Conservation (phyloP, 306 rosid species). For the Comarum palustre region DNA sequence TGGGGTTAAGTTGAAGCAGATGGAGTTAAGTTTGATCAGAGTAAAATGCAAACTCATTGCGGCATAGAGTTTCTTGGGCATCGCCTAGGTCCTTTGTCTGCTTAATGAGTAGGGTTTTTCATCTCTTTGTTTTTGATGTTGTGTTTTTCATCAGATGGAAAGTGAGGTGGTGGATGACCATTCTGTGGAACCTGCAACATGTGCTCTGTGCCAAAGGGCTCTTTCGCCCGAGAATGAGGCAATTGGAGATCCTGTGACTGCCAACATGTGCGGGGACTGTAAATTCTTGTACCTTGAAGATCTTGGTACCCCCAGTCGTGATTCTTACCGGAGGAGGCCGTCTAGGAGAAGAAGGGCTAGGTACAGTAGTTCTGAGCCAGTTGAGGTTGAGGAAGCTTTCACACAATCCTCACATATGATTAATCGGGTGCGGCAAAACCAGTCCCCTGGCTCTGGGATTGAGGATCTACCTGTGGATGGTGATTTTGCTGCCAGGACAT, state of each 20-base stretch:
- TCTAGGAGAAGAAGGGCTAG: slow-evolving; percentile 58
- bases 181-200: slow-evolving; percentile 37
- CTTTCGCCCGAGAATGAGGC: slow-evolving; percentile 49
- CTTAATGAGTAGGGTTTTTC: slow-evolving; percentile 3
- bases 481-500: slow-evolving; percentile 40
- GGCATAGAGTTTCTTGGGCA: not conserved
- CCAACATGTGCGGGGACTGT: slow-evolving; percentile 75
- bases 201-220: slow-evolving; percentile 61
- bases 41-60: not conserved
- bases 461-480: slow-evolving; percentile 52
- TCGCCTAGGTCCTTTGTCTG: not conserved
- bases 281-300: slow-evolving; percentile 81
- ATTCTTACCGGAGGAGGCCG: slow-evolving; percentile 35
- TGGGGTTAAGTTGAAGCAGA: not conserved
- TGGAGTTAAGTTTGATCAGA: not conserved
- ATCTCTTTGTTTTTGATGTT: slow-evolving; percentile 17
- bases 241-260: slow-evolving; percentile 35
- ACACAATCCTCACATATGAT: slow-evolving; percentile 46
- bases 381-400: slow-evolving; percentile 46
- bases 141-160: slow-evolving; percentile 45
- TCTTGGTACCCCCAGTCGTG: slow-evolving; percentile 40
- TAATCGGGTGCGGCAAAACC: slow-evolving; percentile 45
- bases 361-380: slow-evolving; percentile 60
- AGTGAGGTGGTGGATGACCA: slow-evolving; percentile 22
- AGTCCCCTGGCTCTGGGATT: slow-evolving; percentile 38